Percentiles rank a stretch among this genome's conserved stretches.
Evolutionary conservation across 129 eudicot species (phyloP).

Genomic region (carrot (Daucus carota)): DH1_v3.0 NC_030383.2:55917001-55917500

Average conservation of each 20-base stretch:
- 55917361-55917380: slow-evolving; percentile 15
- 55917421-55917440: not conserved
- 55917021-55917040: too few species aligned
- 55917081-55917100: too few species aligned
- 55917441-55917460: slow-evolving; percentile 27
- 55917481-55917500: slow-evolving; percentile 73
- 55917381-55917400: not conserved
- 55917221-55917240: slow-evolving; percentile 37
- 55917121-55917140: too few species aligned
- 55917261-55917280: slow-evolving; percentile 91
- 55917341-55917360: slow-evolving; percentile 82
- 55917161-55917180: too few species aligned
- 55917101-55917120: too few species aligned
- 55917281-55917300: slow-evolving; percentile 77
- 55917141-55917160: too few species aligned
- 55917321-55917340: slow-evolving; percentile 84
- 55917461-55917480: slow-evolving; percentile 70
- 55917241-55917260: slow-evolving; percentile 74
- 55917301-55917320: slow-evolving; percentile 46
- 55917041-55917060: too few species aligned
- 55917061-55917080: too few species aligned
- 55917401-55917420: not conserved
- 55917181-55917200: not conserved
- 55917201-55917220: slow-evolving; percentile 91
- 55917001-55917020: too few species aligned